phyloP scores from a whole-genome alignment of 805 yeast genomes.

The Blastobotrys chiropterorum region DNA sequence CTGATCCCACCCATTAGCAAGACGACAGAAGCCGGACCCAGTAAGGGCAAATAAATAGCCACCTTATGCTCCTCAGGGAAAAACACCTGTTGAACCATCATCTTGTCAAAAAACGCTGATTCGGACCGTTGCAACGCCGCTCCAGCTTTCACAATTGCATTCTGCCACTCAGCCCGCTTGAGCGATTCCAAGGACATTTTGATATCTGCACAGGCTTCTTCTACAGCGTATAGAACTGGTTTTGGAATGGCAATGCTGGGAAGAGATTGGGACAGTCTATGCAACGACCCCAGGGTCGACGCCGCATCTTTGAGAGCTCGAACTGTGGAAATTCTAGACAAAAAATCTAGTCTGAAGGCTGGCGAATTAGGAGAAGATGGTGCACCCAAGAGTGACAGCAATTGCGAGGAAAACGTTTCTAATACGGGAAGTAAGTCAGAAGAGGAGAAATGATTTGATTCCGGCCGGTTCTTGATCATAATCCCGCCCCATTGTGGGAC shows the following conservation, averaged over 20 bases:
- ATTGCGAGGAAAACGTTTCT: slow-evolving; percentile 67
- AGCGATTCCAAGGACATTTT: slow-evolving; percentile 34
- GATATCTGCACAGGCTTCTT: slow-evolving; percentile 42
- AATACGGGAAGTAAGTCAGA: slow-evolving; percentile 50
- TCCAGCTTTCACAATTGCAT: slow-evolving; percentile 39
- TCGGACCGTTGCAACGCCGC: slow-evolving; percentile 57
- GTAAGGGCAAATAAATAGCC: slow-evolving; percentile 85
- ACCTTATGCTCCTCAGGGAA: slow-evolving; percentile 94
- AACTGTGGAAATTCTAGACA: slow-evolving; percentile 52
- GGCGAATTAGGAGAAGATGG: slow-evolving; percentile 55
- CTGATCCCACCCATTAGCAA: slow-evolving; percentile 29
- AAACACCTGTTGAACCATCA: slow-evolving; percentile 91
- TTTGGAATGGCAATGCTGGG: slow-evolving; percentile 80
- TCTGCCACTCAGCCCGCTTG: slow-evolving; percentile 31
- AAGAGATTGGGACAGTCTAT: slow-evolving; percentile 60
- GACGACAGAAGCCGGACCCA: slow-evolving; percentile 81
- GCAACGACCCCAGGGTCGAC: slow-evolving; percentile 66
- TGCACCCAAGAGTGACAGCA: slow-evolving; percentile 67
- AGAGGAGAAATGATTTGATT: slow-evolving; percentile 22
- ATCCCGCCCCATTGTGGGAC: slow-evolving; percentile 93
- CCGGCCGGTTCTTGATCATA: slow-evolving; percentile 40
- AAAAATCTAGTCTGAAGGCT: slow-evolving; percentile 55
- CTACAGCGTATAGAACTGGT: slow-evolving; percentile 54
- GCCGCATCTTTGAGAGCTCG: slow-evolving; percentile 57
- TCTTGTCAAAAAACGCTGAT: slow-evolving; percentile 83